These are phyloP conservation scores for Sclerotiophoma versabilis DNA, from an alignment of 2,329 filamentous ascomycete species.

Conservation along the genomic window DNA sequence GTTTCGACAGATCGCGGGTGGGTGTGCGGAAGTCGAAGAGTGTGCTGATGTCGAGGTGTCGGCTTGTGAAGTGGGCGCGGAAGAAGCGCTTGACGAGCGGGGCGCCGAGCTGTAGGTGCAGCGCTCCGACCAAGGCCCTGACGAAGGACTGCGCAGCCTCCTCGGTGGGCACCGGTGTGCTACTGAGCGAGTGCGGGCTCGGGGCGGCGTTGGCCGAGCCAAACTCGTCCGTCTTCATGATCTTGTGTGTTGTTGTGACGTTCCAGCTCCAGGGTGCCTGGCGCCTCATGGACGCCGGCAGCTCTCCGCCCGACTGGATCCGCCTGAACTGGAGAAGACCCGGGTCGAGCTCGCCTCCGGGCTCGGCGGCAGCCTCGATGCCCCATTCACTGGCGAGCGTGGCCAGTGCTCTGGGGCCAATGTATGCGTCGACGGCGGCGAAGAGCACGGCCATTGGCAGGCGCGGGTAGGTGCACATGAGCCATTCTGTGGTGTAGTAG, in stretches of 20 bases:
- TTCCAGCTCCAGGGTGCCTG: constrained; percentile 48
- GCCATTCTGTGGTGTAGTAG: constrained; percentile 87
- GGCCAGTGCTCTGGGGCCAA: constrained; percentile 76
- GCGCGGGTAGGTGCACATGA: constrained; percentile 88
- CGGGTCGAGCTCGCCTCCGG: constrained; percentile 89
- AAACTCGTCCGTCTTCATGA: constrained; percentile 85
- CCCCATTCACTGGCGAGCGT: constrained; percentile 86
- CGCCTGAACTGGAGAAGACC: constrained; percentile 82
- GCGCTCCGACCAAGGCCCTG: constrained; percentile 79
- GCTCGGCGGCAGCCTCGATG: constrained; percentile 83
- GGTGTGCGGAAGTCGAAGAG: constrained; percentile 88
- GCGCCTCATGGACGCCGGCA: constrained; percentile 34
- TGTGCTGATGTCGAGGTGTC: constrained; percentile 75
- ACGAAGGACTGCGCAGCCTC: constrained; percentile 78
- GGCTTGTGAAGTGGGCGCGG: constrained; percentile 80
- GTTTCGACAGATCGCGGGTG: constrained; percentile 78
- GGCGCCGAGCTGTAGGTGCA: constrained; percentile 85
- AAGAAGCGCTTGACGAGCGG: constrained; percentile 83
- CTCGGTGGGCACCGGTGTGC: constrained; percentile 52
- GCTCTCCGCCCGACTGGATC: constrained; percentile 39
- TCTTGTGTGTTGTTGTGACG: constrained; percentile 66
- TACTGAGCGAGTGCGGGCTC: constrained; percentile 30
- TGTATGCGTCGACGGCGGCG: constrained; percentile 83
- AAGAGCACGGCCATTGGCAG: constrained; percentile 89
- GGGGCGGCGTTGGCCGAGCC: constrained; percentile 65